phyloP scores from a whole-genome alignment of 305 asterid species.

The Lippia alba region DNA sequence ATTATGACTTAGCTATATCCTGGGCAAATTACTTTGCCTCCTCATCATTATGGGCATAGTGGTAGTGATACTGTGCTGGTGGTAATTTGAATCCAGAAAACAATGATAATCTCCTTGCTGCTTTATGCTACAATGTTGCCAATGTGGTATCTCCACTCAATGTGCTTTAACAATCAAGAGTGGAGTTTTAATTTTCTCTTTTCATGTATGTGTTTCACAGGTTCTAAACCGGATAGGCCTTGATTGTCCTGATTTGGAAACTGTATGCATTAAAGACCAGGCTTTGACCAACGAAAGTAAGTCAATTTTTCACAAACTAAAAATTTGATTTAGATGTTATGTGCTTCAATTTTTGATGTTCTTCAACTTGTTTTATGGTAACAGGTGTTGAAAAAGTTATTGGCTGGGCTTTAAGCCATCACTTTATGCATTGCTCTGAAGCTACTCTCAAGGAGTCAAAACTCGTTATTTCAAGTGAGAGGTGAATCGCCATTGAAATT shows the following conservation, averaged over 20 bases:
- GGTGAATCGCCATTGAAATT: conserved; percentile 45
- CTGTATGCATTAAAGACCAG: conserved; percentile 75
- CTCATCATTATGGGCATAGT: background rate
- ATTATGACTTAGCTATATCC: conserved; percentile 17
- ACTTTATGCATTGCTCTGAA: conserved; percentile 68
- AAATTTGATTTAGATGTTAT: conserved; percentile 27
- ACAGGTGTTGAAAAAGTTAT: conserved; percentile 73
- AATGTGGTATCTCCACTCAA: background rate
- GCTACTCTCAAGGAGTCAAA: conserved; percentile 51
- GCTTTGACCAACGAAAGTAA: conserved; percentile 83
- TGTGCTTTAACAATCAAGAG: no score
- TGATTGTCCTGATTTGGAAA: conserved; percentile 75
- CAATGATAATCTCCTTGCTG: conserved; percentile 14
- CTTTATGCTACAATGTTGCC: background rate
- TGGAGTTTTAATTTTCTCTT: background rate
- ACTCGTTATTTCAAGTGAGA: conserved; percentile 64
- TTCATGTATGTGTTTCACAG: conserved; percentile 46
- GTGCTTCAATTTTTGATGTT: conserved; percentile 35
- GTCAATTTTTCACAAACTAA: conserved; percentile 36
- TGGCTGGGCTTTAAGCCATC: conserved; percentile 92
- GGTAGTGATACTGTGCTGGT: conserved; percentile 23
- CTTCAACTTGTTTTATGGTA: conserved; percentile 36
- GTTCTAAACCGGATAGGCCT: conserved; percentile 70
- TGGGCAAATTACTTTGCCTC: background rate
- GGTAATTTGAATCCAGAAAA: conserved; percentile 8